Conservation (phyloP, 495 filamentous ascomycete species). For the Penicillium robsamsonii region DNA sequence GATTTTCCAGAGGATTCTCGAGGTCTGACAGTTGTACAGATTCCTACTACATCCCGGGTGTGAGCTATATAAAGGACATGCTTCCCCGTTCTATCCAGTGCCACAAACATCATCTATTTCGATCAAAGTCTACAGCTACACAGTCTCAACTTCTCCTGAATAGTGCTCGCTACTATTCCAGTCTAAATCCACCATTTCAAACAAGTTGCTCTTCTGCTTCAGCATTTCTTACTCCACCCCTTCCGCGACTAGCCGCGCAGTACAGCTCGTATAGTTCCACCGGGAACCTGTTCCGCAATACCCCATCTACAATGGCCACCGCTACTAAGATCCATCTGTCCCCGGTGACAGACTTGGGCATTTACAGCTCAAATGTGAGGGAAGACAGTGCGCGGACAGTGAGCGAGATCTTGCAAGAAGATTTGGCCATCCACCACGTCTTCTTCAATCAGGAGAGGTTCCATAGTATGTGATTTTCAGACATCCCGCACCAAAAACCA, state of each 20-base stretch:
- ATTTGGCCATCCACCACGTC: conserved; percentile 72
- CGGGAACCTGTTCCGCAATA: neutral
- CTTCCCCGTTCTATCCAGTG: neutral
- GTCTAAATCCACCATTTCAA: neutral
- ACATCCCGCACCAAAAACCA: neutral
- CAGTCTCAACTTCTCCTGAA: neutral
- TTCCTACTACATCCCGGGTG: neutral
- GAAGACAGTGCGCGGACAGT: conserved; percentile 57
- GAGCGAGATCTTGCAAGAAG: conserved; percentile 68
- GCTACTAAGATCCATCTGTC: conserved; percentile 59
- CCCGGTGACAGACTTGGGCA: conserved; percentile 52
- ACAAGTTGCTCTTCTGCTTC: neutral
- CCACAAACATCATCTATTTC: neutral
- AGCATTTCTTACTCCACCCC: neutral
- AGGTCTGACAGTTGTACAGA: neutral
- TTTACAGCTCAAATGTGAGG: conserved; percentile 53
- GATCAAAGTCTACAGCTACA: neutral
- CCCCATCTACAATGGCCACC: conserved; percentile 54
- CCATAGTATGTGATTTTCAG: conserved; percentile 52
- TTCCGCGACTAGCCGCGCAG: conserved; percentile 1
- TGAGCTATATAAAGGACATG: conserved; percentile 7
- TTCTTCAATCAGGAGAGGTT: conserved; percentile 71
- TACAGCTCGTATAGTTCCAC: neutral
- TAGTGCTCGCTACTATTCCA: neutral
- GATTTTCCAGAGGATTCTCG: neutral